Base-by-base conservation (phyloP, 352 stramenopile species). In the Pythium chondricola region DNA sequence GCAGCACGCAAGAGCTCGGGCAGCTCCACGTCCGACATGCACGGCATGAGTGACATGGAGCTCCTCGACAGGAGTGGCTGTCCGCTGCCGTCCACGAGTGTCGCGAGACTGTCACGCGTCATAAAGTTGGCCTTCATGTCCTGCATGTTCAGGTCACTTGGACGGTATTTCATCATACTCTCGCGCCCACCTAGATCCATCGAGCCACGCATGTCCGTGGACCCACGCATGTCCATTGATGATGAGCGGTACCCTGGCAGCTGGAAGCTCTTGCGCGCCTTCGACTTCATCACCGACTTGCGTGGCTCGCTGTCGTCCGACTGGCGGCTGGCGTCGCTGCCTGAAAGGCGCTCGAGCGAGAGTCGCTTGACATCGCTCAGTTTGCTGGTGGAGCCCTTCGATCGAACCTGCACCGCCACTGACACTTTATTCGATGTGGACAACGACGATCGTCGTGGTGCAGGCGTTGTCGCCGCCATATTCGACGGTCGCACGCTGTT, bases 161-260 rank as follows among this genome's bases (percentile, higher is more conserved):
- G 77, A 16, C 74, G 74, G 49, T 86, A 86, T 27, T 71, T 69
- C 61, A 84, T 73, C 70, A 86, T 88, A 40, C 72, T 84, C 24
- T 86, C 77, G 14, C 75, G 75, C 26, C 58, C 50, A 22, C 43
- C 32, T n/a, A n/a, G n/a, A n/a, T n/a, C n/a, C n/a, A n/a, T n/a
- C n/a, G n/a, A n/a, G n/a, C n/a, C n/a, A n/a, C n/a, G n/a, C 38
- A 52, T 41, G 31, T 61, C 60, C 30, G 56, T 38, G 9, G 52
- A 61, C 2, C 20, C 25, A 27, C 52, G 52, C 44, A 42, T 35
- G 35, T 52, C 50, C 20, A 59, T 53, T 20, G 52, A 54, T 56
- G 22, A 54, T 45, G 4, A 22, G 36, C 27, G 36, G 47, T 7
- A 38, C 36, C 20, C 47, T 54, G 27, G 20, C 20, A 24, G 29